phyloP scores from a whole-genome alignment of 2,329 filamentous ascomycete species.

The Fusarium xyrophilum region DNA sequence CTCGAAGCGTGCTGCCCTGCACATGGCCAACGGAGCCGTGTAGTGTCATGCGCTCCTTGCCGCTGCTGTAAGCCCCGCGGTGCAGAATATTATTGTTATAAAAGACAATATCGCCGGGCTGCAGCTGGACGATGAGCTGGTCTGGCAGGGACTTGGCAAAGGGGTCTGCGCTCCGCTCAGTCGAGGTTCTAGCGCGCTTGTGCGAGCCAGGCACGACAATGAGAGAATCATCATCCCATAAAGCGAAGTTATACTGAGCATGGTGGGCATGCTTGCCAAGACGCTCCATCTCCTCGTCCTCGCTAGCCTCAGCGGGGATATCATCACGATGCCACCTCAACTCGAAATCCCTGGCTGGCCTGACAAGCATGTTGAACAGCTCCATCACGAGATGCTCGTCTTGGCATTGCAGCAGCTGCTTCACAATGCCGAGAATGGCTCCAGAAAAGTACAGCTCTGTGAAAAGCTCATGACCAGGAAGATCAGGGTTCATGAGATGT shows the following conservation, averaged over 20 bases:
- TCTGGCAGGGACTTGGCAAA: slow-evolving; percentile 67
- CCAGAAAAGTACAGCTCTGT: slow-evolving; percentile 75
- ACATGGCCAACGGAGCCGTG: slow-evolving; percentile 74
- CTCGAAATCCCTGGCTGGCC: slow-evolving; percentile 73
- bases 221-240: slow-evolving; percentile 76
- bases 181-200: slow-evolving; percentile 70
- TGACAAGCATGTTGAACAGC: slow-evolving; percentile 83
- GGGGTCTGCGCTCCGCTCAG: slow-evolving; percentile 71
- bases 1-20: slow-evolving; percentile 61
- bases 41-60: slow-evolving; percentile 70
- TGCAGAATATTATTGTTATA: slow-evolving; percentile 92
- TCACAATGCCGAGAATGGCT: slow-evolving; percentile 67
- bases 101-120: slow-evolving; percentile 81
- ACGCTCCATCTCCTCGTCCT: slow-evolving; percentile 70
- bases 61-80: slow-evolving; percentile 68
- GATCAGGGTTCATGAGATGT: slow-evolving; percentile 77
- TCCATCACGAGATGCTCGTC: slow-evolving; percentile 81
- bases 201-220: slow-evolving; percentile 83
- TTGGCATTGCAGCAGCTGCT: slow-evolving; percentile 63
- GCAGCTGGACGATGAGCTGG: slow-evolving; percentile 70
- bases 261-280: slow-evolving; percentile 70
- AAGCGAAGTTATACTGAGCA: slow-evolving; percentile 86
- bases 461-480: slow-evolving; percentile 69
- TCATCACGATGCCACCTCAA: slow-evolving; percentile 89
- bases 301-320: slow-evolving; percentile 68